These are phyloP conservation scores for Fusarium sp. DNA, from an alignment of 2,329 filamentous ascomycete genomes.

Conservation along the genomic window DNA sequence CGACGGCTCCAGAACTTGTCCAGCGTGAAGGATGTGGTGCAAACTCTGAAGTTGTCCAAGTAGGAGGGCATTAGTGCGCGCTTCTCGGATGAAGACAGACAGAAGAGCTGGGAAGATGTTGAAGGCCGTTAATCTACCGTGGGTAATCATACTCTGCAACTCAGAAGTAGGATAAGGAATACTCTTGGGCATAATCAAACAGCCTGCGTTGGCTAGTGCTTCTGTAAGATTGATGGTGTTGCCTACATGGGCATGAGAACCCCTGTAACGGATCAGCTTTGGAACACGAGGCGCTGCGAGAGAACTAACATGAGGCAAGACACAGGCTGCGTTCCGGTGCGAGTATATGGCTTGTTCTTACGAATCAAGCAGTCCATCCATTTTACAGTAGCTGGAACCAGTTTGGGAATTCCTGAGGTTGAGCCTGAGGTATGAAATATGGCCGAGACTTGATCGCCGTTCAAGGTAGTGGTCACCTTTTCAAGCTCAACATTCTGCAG, in stretches of 20 bases:
- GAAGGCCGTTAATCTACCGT: neutral
- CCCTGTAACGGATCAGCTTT: neutral
- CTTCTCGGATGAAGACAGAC: neutral
- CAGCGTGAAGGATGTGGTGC: neutral
- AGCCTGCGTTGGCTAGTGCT: neutral
- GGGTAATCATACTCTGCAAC: neutral
- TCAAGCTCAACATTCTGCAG: neutral
- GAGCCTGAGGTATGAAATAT: constrained; percentile 9
- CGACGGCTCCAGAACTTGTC: neutral
- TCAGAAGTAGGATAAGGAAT: neutral
- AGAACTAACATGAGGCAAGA: neutral
- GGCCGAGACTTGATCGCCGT: neutral
- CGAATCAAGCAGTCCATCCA: constrained; percentile 16
- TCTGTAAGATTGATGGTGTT: constrained; percentile 1
- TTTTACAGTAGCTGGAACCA: neutral
- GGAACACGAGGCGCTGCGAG: accelerated
- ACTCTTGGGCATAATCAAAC: neutral
- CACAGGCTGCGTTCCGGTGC: neutral
- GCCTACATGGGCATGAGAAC: constrained; percentile 3
- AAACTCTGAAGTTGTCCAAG: neutral
- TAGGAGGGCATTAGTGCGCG: accelerated
- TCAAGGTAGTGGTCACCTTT: neutral
- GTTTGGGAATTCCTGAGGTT: constrained; percentile 3
- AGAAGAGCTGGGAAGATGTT: neutral
- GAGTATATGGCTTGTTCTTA: neutral